A percentile compares a stretch with the other conserved stretches of the same genome.
Conservation (phyloP, 1,284 basidiomycete species). For the Pseudozyma sp. region DNA sequence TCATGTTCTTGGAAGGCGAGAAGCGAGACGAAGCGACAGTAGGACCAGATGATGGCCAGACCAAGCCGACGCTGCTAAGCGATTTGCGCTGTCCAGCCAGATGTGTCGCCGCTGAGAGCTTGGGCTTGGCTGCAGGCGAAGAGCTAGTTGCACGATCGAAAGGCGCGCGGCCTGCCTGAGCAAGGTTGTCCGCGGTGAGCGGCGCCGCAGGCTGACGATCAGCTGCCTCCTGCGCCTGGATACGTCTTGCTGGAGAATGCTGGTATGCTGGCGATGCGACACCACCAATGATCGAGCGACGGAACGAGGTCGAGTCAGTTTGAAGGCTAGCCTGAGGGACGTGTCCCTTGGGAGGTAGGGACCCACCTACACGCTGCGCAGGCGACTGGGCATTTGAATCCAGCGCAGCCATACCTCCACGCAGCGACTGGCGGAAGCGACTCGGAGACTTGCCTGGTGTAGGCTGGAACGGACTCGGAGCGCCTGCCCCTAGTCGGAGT, state of each 20-base stretch:
- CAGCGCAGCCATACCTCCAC: slow-evolving; percentile 45
- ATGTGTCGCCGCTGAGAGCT: not conserved
- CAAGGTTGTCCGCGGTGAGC: slow-evolving; percentile 40
- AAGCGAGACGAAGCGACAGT: slow-evolving; percentile 26
- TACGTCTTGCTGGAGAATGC: slow-evolving; percentile 54
- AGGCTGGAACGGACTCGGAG: slow-evolving; percentile 40
- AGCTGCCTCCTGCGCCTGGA: slow-evolving; percentile 24
- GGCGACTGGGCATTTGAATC: slow-evolving; percentile 33
- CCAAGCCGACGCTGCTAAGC: slow-evolving; percentile 30
- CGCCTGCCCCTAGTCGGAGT: slow-evolving; percentile 22
- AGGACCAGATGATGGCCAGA: slow-evolving; percentile 17
- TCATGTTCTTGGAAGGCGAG: slow-evolving; percentile 24
- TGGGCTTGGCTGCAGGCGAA: slow-evolving; percentile 33
- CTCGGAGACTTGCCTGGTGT: slow-evolving; percentile 42
- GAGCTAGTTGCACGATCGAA: slow-evolving; percentile 33
- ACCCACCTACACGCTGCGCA: slow-evolving; percentile 39
- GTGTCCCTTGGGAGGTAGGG: slow-evolving; percentile 23
- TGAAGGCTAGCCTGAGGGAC: slow-evolving; percentile 10
- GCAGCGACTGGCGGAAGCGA: slow-evolving; percentile 47
- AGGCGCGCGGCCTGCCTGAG: slow-evolving; percentile 21
- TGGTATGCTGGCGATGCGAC: slow-evolving; percentile 52
- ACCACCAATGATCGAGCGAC: slow-evolving; percentile 59
- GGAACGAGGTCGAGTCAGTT: slow-evolving; percentile 46
- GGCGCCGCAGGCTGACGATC: slow-evolving; percentile 20
- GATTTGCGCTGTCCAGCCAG: slow-evolving; percentile 41